These are phyloP conservation scores for Acanthamoeba lenticulata DNA, from an alignment of 208 protist species.

Conservation along the genomic window DNA sequence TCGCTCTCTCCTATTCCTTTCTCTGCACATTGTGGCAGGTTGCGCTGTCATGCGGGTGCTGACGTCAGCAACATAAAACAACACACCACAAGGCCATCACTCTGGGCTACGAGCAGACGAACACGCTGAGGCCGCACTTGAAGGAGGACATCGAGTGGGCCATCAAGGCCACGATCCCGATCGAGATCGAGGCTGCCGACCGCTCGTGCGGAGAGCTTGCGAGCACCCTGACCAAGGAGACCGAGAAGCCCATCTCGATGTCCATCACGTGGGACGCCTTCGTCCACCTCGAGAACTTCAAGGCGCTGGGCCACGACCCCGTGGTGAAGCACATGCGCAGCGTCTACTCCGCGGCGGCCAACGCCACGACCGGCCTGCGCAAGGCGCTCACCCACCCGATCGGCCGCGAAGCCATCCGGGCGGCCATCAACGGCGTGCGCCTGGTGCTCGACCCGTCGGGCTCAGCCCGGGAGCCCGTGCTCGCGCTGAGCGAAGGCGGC, in stretches of 20 bases:
- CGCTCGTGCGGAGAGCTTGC: background rate
- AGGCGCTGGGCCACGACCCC: background rate
- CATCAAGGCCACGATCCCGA: conserved; percentile 47
- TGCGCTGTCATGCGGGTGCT: background rate
- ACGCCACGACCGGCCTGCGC: background rate
- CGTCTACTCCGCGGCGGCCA: background rate
- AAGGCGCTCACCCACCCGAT: conserved; percentile 37
- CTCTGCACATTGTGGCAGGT: background rate
- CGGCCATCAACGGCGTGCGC: background rate
- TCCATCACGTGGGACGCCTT: conserved; percentile 45
- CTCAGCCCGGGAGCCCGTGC: background rate
- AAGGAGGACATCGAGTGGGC: conserved; percentile 55
- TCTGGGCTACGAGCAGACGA: conserved; percentile 31
- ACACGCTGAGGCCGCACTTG: background rate
- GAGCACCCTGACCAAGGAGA: background rate
- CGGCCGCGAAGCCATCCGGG: background rate
- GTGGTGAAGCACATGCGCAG: conserved; percentile 27
- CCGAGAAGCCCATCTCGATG: background rate
- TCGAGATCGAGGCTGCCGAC: conserved; percentile 58
- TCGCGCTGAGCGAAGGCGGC: background rate
- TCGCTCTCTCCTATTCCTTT: background rate
- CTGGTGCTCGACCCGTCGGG: background rate
- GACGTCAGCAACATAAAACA: background rate
- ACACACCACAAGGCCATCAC: background rate
- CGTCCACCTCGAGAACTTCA: background rate